Evolutionary conservation across 306 rosid species (phyloP).

Genomic region (Vigna radiata): DNA sequence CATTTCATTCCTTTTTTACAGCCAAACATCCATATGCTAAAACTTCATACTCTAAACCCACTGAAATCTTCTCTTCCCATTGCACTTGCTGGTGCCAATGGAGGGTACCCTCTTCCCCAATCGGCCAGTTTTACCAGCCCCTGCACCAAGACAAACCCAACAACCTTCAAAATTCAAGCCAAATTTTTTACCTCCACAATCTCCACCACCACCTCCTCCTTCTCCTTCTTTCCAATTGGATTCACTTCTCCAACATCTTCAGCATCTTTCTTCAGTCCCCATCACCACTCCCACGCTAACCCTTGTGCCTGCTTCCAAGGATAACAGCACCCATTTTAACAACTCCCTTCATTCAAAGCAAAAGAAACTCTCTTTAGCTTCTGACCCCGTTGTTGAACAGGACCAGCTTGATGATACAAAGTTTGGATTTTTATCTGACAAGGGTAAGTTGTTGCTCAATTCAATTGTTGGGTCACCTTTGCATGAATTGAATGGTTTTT

Average conservation of each 20-base stretch:
- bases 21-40: conserved; percentile 22
- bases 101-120: conserved; percentile 79
- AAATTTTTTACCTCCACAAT: conserved; percentile 53
- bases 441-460: conserved; percentile 69
- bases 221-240: conserved; percentile 69
- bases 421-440: conserved; percentile 67
- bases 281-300: conserved; percentile 47
- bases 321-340: conserved; percentile 44
- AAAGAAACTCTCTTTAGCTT: conserved; percentile 53
- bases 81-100: conserved; percentile 53
- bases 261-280: conserved; percentile 64
- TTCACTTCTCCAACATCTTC: conserved; percentile 83
- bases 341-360: conserved; percentile 50
- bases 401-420: conserved; percentile 34
- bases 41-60: conserved; percentile 26
- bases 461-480: conserved; percentile 68
- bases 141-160: conserved; percentile 60
- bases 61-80: neutral
- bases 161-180: conserved; percentile 65
- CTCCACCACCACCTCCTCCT: conserved; percentile 57
- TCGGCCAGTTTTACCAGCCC: conserved; percentile 61
- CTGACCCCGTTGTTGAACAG: conserved; percentile 36
- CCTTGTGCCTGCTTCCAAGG: conserved; percentile 43
- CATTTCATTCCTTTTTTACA: neutral
- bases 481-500: conserved; percentile 58